A percentile compares a stretch with the other conserved stretches of the same genome.
phyloP scores from a whole-genome alignment of 73 alveolate species.

The Blepharisma japonicum region DNA sequence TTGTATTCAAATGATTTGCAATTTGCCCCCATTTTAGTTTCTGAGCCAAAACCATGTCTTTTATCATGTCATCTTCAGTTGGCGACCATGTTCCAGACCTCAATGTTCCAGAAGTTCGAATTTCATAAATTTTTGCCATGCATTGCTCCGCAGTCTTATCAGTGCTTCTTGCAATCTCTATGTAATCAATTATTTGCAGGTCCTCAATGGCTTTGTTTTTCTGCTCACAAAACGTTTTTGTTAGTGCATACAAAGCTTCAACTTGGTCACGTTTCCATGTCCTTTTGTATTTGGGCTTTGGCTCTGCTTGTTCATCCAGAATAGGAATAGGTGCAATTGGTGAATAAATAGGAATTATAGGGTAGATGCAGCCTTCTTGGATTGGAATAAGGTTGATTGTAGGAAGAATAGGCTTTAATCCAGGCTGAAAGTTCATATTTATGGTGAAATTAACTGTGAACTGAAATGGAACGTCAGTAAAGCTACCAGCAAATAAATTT shows the following conservation, averaged over 20 bases:
- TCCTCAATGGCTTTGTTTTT: not conserved
- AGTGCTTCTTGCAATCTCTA: not conserved
- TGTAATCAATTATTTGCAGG: not conserved
- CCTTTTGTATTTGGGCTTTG: not conserved
- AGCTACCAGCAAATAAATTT: too few relatives aligned
- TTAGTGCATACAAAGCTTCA: not conserved
- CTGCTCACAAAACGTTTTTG: not conserved
- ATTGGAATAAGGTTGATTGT: too few relatives aligned
- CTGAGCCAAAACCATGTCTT: constrained; percentile 33
- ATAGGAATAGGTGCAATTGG: too few relatives aligned
- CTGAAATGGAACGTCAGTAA: too few relatives aligned
- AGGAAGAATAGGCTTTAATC: too few relatives aligned
- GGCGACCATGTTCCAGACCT: constrained; percentile 36
- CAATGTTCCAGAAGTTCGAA: not conserved
- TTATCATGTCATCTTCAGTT: constrained; percentile 35
- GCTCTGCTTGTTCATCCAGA: too few relatives aligned
- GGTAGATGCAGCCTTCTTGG: too few relatives aligned
- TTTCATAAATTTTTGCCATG: constrained; percentile 16
- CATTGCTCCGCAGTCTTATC: not conserved
- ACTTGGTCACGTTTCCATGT: constrained; percentile 14
- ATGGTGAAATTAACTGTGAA: too few relatives aligned
- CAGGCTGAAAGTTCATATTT: too few relatives aligned
- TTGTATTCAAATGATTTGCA: constrained; percentile 41
- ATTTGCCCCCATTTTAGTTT: constrained; percentile 45
- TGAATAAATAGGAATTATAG: too few relatives aligned